Base-by-base conservation (phyloP, 805 yeast species). In the Saturnispora diversa region DNA sequence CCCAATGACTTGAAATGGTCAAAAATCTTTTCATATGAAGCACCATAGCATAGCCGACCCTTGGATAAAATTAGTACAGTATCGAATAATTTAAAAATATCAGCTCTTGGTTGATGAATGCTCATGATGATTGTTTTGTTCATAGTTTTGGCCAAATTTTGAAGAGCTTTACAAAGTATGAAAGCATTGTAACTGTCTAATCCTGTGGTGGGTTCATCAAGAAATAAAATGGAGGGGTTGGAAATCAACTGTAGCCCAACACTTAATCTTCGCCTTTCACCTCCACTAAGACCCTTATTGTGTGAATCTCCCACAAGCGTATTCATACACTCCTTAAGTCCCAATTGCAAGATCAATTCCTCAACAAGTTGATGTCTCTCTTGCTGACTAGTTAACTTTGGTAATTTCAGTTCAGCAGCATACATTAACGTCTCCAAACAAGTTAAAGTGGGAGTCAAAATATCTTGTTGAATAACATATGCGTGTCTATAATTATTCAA, bases 161-260 rank as follows among this genome's bases (percentile, higher is more conserved):
- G 72, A 40, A 86, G 66, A 0, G 84, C 74, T 33, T 69, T 63
- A 12, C 85, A 71, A 26, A 85, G 64, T 42, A 77, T 62, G 47
- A 68, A 72, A 0, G 95, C 88, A 10, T 87, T 77, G 45, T 75
- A 77, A 5, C 94, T 78, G 58, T 85, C 95, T 25, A 85, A 61
- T 1, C 95, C 94, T 0, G 95, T 84, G 1, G 95, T 85, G 5
- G 95, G 94, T 51, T 85, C 95, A 56, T 85, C 95, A 31, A 85
- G 59, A 51, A 84, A 84, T 44, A 86, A 59, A 2, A 85, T 63
- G 0, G 87, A 75, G 0, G 95, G 95, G 47, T 77, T 81, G 5
- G 83, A 73, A 35, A 85, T 65, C 53, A 85, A 62, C 55, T 85
- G 94, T 13, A 84, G 73, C 0, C 85, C 95, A 27, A 85, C 72